Percentiles rank a stretch among this genome's conserved stretches.
Conservation (phyloP, 2,329 filamentous ascomycete species). For the Sclerotinia sclerotiorum region DNA sequence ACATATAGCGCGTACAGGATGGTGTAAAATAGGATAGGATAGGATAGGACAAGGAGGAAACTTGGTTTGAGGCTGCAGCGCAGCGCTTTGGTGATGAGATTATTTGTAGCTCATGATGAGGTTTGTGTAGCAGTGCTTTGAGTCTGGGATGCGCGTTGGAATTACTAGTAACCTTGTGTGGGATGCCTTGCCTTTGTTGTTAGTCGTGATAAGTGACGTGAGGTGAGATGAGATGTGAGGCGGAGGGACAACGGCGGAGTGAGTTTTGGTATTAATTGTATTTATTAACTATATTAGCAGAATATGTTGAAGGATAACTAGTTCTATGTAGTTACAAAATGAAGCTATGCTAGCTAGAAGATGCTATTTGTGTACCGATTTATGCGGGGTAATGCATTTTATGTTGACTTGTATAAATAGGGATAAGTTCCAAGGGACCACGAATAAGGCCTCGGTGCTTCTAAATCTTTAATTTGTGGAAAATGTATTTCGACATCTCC, state of each 20-base stretch:
- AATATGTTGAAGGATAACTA: no score
- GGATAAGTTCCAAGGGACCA: constrained; percentile 7
- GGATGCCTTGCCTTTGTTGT: not conserved
- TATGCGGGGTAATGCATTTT: constrained; percentile 9
- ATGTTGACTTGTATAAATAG: constrained; percentile 5
- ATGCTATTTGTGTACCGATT: not conserved
- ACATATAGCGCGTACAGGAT: not conserved
- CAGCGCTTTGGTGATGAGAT: not conserved
- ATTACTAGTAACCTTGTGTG: no score
- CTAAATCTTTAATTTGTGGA: constrained; percentile 13
- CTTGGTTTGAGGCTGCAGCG: not conserved
- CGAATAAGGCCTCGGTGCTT: constrained; percentile 13
- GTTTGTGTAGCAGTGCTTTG: not conserved
- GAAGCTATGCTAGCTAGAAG: not conserved
- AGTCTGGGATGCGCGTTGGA: no score
- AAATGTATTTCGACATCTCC: not conserved
- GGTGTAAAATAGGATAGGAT: not conserved
- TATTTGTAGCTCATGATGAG: not conserved
- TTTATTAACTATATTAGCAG: no score
- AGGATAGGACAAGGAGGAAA: not conserved
- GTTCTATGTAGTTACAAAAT: no score
- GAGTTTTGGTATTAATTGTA: no score
- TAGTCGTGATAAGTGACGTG: not conserved
- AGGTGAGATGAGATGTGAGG: not conserved
- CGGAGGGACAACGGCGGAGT: not conserved